A percentile compares a stretch with the other conserved stretches of the same genome.
Evolutionary conservation across 78 protist species (phyloP).

Genomic region (Polysphondylium violaceum): DNA sequence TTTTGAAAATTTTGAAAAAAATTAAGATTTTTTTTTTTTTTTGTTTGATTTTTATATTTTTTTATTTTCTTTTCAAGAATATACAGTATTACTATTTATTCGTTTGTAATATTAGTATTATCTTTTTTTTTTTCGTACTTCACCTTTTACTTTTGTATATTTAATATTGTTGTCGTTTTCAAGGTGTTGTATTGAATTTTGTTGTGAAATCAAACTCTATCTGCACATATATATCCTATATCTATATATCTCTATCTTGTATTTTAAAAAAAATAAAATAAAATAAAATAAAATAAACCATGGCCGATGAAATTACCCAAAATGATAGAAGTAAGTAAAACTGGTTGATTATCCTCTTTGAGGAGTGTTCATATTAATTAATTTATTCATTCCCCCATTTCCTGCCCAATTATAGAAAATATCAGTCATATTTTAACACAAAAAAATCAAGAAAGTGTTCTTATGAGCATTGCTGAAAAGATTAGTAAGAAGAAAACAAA

Average conservation of each 20-base stretch:
- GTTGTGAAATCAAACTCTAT: no score
- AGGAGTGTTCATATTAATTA: not conserved
- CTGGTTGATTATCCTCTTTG: not conserved
- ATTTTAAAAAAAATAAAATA: not conserved
- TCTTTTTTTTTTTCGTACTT: not conserved
- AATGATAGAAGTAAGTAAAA: constrained; percentile 45
- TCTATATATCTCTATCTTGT: not conserved
- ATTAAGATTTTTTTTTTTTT: not conserved
- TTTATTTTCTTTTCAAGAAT: not conserved
- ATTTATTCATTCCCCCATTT: not conserved
- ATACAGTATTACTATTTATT: no score
- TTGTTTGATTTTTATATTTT: not conserved
- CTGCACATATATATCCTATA: no score
- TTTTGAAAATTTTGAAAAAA: not conserved
- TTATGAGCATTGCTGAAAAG: constrained; percentile 46
- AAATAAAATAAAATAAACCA: not conserved
- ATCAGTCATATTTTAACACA: constrained; percentile 17
- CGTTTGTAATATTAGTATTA: not conserved
- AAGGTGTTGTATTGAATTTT: no score
- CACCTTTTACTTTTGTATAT: not conserved
- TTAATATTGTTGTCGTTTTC: constrained; percentile 3
- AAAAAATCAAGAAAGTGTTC: constrained; percentile 42
- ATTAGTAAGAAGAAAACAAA: constrained; percentile 72
- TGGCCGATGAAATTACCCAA: constrained; percentile 46
- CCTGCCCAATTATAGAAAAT: not conserved